phyloP scores from a whole-genome alignment of 1,139 yeast species.

The Trichomonascaceae sp. region DNA sequence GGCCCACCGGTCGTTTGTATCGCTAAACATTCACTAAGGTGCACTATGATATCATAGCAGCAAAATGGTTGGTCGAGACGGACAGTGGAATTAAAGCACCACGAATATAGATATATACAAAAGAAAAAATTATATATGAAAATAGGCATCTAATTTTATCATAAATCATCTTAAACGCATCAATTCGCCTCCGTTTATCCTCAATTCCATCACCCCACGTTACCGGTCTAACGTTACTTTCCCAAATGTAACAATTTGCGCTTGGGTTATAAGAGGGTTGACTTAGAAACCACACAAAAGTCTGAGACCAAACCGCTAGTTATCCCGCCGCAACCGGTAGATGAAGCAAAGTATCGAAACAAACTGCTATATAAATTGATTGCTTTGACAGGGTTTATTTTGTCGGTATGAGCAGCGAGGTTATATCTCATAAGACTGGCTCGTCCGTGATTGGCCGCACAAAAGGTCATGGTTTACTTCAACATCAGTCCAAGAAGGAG shows the following conservation, averaged over 20 bases:
- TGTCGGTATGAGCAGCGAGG: slow-evolving; percentile 8
- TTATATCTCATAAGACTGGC: background rate
- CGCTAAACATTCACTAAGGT: background rate
- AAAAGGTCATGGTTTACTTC: slow-evolving; percentile 4
- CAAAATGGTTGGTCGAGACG: background rate
- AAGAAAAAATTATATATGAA: no score
- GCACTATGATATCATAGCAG: background rate
- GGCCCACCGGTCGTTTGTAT: background rate
- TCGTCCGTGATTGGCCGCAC: background rate
- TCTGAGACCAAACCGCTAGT: background rate
- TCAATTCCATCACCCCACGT: background rate
- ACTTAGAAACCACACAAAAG: background rate
- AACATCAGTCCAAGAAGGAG: slow-evolving; percentile 22
- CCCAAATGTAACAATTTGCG: background rate
- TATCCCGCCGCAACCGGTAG: background rate
- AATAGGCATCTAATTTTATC: background rate
- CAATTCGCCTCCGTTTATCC: background rate
- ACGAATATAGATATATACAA: background rate
- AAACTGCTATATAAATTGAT: background rate
- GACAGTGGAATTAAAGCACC: background rate
- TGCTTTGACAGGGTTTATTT: background rate
- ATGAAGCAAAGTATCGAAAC: background rate
- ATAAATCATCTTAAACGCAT: background rate
- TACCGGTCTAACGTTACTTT: background rate
- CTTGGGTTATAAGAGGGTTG: background rate